phyloP scores from a whole-genome alignment of 129 eudicot genomes.

The Pittosporum tobira region DNA sequence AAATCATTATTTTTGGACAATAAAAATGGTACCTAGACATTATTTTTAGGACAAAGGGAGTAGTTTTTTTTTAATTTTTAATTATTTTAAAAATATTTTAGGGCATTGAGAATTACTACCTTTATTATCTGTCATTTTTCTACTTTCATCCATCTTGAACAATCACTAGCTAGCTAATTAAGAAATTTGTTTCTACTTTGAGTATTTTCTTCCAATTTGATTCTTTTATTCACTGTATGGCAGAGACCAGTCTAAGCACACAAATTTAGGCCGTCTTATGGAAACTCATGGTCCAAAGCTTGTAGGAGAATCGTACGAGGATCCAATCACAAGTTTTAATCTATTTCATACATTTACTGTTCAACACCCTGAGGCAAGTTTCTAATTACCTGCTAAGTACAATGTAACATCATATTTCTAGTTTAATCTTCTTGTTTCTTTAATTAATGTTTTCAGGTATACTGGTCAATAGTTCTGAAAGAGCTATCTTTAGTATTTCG shows the following conservation, averaged over 20 bases:
- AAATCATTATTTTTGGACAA: no score
- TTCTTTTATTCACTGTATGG: conserved; percentile 8
- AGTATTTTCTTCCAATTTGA: not conserved
- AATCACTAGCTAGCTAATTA: not conserved
- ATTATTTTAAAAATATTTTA: no score
- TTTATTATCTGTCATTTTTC: no score
- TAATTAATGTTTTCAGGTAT: conserved; percentile 38
- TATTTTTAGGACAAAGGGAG: no score
- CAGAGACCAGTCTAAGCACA: conserved; percentile 40
- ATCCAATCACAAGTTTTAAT: conserved; percentile 66
- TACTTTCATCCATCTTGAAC: conserved; percentile 11
- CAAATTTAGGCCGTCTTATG: conserved; percentile 76
- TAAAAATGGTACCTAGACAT: no score
- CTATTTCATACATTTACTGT: conserved; percentile 59
- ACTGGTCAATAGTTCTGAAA: conserved; percentile 60
- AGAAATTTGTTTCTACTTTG: not conserved
- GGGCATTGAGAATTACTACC: no score
- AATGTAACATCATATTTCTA: not conserved
- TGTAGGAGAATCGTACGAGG: conserved; percentile 52
- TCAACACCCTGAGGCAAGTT: conserved; percentile 73
- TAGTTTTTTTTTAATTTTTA: no score
- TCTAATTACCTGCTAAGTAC: not conserved
- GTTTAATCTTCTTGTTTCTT: not conserved
- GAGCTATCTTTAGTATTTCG: conserved; percentile 52
- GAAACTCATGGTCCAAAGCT: conserved; percentile 72